phyloP scores from a whole-genome alignment of 768 basidiomycete species.

The Mycena kentingensis region DNA sequence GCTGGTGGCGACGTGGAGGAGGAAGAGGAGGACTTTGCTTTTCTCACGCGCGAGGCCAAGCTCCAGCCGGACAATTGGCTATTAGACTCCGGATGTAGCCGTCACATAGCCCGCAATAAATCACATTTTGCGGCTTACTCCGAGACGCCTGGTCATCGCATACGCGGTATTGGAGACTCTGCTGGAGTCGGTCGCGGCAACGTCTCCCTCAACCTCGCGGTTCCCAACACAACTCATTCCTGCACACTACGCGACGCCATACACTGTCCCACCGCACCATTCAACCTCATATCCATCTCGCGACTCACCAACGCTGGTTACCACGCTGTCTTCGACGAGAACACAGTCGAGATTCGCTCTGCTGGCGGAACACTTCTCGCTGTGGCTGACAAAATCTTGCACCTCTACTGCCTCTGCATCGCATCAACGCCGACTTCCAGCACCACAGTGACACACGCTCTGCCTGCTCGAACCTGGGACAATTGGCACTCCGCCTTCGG shows the following conservation, averaged over 20 bases:
- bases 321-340: conserved; percentile 5
- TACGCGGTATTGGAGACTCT: conserved; percentile 8
- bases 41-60: neutral
- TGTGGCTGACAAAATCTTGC: conserved; percentile 6
- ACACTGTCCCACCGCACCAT: conserved; percentile 4
- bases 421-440: no score
- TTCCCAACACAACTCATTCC: neutral
- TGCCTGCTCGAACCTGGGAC: conserved; percentile 8
- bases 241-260: neutral
- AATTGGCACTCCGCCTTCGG: conserved; percentile 30
- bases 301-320: conserved; percentile 15
- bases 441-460: conserved; percentile 5
- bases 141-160: conserved; percentile 18
- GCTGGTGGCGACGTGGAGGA: neutral
- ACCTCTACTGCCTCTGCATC: conserved; percentile 5
- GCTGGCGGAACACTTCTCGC: neutral
- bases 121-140: conserved; percentile 11
- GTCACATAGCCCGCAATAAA: conserved; percentile 19
- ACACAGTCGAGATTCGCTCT: conserved; percentile 13
- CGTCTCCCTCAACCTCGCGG: neutral
- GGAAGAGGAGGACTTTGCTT: conserved; percentile 13
- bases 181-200: conserved; percentile 3
- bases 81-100: conserved; percentile 20
- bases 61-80: conserved; percentile 19
- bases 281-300: conserved; percentile 24